phyloP scores from a whole-genome alignment of 805 yeast species.

The Suhomyces vadensis region DNA sequence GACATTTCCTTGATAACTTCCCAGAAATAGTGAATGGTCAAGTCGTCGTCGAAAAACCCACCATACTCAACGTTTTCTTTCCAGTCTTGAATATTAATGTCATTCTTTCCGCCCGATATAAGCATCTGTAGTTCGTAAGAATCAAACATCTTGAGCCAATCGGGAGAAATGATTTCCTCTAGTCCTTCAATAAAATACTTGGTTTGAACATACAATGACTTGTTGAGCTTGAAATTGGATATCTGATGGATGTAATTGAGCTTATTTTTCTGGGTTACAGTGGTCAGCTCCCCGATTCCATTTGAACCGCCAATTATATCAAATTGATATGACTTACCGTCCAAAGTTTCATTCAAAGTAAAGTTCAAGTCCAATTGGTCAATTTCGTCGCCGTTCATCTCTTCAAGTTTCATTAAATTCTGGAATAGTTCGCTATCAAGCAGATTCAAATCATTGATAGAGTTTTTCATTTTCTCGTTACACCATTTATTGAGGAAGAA shows the following conservation, averaged over 20 bases:
- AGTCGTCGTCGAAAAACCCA: constrained; percentile 55
- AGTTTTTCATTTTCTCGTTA: constrained; percentile 48
- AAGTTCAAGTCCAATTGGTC: constrained; percentile 64
- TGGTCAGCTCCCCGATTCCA: constrained; percentile 47
- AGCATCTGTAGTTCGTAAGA: constrained; percentile 79
- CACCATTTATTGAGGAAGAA: constrained; percentile 75
- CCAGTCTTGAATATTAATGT: constrained; percentile 72
- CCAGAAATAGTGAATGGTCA: constrained; percentile 72
- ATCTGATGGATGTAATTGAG: constrained; percentile 74
- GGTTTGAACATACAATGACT: constrained; percentile 57
- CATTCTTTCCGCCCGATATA: constrained; percentile 68
- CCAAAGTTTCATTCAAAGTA: constrained; percentile 54
- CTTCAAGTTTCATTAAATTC: constrained; percentile 62
- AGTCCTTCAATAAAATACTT: constrained; percentile 69
- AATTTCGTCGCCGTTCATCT: constrained; percentile 56
- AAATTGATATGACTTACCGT: constrained; percentile 40
- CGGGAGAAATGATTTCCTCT: constrained; percentile 61
- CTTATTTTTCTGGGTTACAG: constrained; percentile 62
- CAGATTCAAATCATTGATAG: constrained; percentile 76
- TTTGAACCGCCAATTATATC: constrained; percentile 59
- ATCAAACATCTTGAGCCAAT: constrained; percentile 84
- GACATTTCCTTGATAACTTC: constrained; percentile 69
- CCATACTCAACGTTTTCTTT: constrained; percentile 61
- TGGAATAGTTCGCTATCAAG: constrained; percentile 68
- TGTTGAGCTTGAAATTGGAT: constrained; percentile 77